Base-by-base conservation (phyloP, 345 rosid genomes). In the Isatis tinctoria region DNA sequence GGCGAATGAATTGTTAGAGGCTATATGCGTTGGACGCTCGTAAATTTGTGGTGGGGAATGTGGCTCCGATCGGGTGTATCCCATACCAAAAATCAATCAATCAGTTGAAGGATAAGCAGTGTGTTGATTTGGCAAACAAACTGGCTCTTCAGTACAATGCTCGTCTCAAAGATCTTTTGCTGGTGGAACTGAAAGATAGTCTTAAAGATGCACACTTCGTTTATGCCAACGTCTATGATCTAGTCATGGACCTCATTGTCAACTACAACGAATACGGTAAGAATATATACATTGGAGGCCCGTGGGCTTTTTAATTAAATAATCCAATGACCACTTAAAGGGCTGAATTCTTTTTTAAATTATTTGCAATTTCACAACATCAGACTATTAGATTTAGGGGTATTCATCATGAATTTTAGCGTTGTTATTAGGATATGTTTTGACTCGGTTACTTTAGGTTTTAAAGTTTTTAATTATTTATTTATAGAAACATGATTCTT, bases 31-130 rank as follows among this genome's bases (percentile, higher is more conserved):
- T 94, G 77, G 98, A 84, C 61, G 98, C 88, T 28, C 70, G 97
- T 60, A 93, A 93, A 72, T 93, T 93, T 70, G 93, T 93, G 73
- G 70, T 91, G 5, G 97, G 90, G 6, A 94, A 94, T 32, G 97
- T 91, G 0, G 98, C 91, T n/a, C 97, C 98, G 0, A 86, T 93
- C 7, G 98, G 98, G 1, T 94, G 98, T 81, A 91, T 94, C 53
- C 98, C 98, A 0, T 91, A 93, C 72, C 98, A 94, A 67, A 89
- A 82, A 74, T 89, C 95, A 0, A 80, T 89, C 28, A 88, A 87
- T 62, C 97, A 82, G 57, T 35, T 91, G 54, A 78, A 72, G 0
- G 84, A 86, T 24, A 86, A 81, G 6, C 83, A 91, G 70, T 94
- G 96, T 17, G 96, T 94, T 52, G 96, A 79, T 10, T 82, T 91